A percentile compares a stretch with the other conserved stretches of the same genome.
Evolutionary conservation across 768 basidiomycete species (phyloP).

Genomic region (Strobilomyces dryophilus): DNA sequence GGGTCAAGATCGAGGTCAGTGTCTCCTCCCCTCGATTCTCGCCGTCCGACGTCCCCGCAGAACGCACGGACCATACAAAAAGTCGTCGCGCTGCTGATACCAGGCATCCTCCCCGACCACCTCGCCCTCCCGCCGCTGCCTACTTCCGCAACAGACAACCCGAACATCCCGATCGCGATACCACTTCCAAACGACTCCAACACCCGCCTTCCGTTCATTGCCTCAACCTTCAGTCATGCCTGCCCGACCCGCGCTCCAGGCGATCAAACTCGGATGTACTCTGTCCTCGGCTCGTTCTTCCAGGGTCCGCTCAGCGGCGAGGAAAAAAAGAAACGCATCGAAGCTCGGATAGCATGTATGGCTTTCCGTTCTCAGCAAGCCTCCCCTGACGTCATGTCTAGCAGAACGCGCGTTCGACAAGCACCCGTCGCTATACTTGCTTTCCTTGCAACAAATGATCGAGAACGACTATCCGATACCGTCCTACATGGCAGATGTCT

Average conservation of each 20-base stretch:
- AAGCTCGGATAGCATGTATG: slow-evolving; percentile 39
- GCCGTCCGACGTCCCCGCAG: slow-evolving; percentile 35
- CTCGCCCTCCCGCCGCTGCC: slow-evolving; percentile 69
- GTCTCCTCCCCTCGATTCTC: not conserved
- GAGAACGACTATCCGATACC: slow-evolving; percentile 93
- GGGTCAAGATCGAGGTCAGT: slow-evolving; percentile 80
- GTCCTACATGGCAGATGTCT: slow-evolving; percentile 73
- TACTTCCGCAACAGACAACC: slow-evolving; percentile 58
- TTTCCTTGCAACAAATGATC: slow-evolving; percentile 82
- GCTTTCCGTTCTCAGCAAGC: not conserved
- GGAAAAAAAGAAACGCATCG: slow-evolving; percentile 68
- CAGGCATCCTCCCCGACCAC: slow-evolving; percentile 78
- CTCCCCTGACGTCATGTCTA: slow-evolving; percentile 24
- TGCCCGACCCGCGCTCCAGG: slow-evolving; percentile 93
- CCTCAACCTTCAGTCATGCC: slow-evolving; percentile 84
- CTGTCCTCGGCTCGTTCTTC: slow-evolving; percentile 79
- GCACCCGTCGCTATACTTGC: slow-evolving; percentile 65
- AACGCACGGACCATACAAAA: slow-evolving; percentile 71
- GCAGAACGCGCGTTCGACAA: slow-evolving; percentile 60
- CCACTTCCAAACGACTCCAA: slow-evolving; percentile 32
- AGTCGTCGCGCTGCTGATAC: slow-evolving; percentile 76
- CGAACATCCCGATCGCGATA: slow-evolving; percentile 51
- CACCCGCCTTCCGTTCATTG: slow-evolving; percentile 58
- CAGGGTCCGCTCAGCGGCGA: slow-evolving; percentile 73
- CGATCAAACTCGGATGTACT: slow-evolving; percentile 80